Percentiles rank a stretch among this genome's conserved stretches.
phyloP scores from a whole-genome alignment of 2,329 filamentous ascomycete species.

The Drechslerella coelobrocha region DNA sequence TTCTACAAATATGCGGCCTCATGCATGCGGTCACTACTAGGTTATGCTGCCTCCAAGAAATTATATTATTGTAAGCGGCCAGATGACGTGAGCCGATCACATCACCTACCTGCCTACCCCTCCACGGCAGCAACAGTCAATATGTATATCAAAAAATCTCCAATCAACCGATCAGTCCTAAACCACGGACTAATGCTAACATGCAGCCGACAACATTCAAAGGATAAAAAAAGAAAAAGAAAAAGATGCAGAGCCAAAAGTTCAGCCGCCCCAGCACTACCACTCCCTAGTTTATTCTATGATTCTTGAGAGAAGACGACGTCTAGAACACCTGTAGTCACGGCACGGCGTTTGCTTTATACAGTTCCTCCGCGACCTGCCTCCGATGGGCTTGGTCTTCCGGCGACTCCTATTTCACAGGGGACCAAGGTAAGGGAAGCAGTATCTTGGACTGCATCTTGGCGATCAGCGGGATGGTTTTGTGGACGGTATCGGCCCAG shows the following conservation, averaged over 20 bases:
- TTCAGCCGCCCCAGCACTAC: not conserved
- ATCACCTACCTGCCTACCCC: too few species aligned
- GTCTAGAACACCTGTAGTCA: not conserved
- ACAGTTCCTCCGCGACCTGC: conserved; percentile 7
- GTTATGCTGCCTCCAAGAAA: too few species aligned
- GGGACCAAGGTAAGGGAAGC: conserved; percentile 95
- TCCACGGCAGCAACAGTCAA: too few species aligned
- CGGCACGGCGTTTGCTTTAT: conserved; percentile 10
- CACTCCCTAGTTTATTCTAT: not conserved
- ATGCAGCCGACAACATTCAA: not conserved
- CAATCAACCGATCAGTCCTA: too few species aligned
- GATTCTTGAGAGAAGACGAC: not conserved
- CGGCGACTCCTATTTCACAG: conserved; percentile 70
- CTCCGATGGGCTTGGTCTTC: not conserved
- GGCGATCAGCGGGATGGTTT: conserved; percentile 96
- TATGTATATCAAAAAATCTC: too few species aligned
- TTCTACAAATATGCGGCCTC: too few species aligned
- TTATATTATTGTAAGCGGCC: too few species aligned
- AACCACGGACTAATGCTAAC: too few species aligned
- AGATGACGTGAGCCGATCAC: too few species aligned
- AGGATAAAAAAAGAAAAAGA: not conserved
- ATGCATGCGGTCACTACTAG: too few species aligned
- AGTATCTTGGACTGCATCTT: conserved; percentile 93
- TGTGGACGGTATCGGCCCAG: conserved; percentile 97
- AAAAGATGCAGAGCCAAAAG: not conserved